Conservation (phyloP, 768 basidiomycete species). For the Pleurotus tuoliensis region DNA sequence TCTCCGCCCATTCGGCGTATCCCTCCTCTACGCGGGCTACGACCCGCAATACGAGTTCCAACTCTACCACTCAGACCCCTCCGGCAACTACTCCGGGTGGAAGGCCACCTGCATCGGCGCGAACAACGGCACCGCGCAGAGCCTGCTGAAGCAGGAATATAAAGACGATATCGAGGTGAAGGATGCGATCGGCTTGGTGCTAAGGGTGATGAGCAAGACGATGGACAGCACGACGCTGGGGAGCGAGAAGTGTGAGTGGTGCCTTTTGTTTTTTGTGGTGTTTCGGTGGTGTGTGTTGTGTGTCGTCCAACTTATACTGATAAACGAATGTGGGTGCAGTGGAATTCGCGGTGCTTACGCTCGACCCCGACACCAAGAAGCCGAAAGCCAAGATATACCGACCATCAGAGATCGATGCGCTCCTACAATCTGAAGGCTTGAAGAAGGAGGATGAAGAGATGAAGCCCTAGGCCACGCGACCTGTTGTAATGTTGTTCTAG, state of each 20-base stretch:
- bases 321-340: slow-evolving; percentile 42
- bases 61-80: slow-evolving; percentile 96
- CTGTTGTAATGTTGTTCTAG: too few species aligned
- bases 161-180: slow-evolving; percentile 91
- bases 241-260: slow-evolving; percentile 85
- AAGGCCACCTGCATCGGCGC: slow-evolving; percentile 99
- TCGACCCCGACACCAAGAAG: slow-evolving; percentile 71
- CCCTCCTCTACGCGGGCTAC: slow-evolving; percentile 93
- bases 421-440: slow-evolving; percentile 74
- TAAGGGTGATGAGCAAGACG: slow-evolving; percentile 98
- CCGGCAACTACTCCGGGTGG: slow-evolving; percentile 98
- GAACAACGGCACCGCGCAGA: slow-evolving; percentile 95
- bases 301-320: not conserved
- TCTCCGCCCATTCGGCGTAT: slow-evolving; percentile 97
- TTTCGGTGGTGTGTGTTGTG: slow-evolving; percentile 1
- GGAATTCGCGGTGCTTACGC: slow-evolving; percentile 91
- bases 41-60: slow-evolving; percentile 97
- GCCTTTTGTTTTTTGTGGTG: not conserved
- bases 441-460: slow-evolving; percentile 88
- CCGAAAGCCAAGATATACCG: slow-evolving; percentile 91
- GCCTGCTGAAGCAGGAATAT: slow-evolving; percentile 95
- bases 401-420: slow-evolving; percentile 82
- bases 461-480: slow-evolving; percentile 37
- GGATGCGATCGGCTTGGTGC: slow-evolving; percentile 87
- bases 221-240: slow-evolving; percentile 98